Base-by-base conservation (phyloP, 2,329 filamentous ascomycete species). In the Septoria linicola region DNA sequence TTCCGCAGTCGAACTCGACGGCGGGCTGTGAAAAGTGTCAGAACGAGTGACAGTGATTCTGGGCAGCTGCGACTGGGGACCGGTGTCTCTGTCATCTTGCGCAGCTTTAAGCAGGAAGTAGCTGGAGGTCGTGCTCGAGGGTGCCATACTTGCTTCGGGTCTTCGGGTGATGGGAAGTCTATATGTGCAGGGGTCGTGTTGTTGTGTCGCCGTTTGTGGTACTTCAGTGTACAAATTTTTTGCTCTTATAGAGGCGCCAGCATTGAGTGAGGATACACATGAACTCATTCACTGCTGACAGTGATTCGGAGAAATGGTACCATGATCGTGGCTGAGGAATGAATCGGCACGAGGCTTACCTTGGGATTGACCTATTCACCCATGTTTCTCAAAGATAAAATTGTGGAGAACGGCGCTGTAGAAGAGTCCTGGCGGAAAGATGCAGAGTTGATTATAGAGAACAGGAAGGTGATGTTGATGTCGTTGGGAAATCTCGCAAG, bases 11-110 rank as follows among this genome's bases (percentile, higher is more conserved):
- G 49, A 41, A 34, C 25, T 40, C 34, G 54, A 59, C 54, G 43
- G 54, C 51, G 49, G 49, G 51, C 57, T 59, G 51, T 51, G 13
- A 14, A 21, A 20, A 10, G 32, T 16, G 57, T 59, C 49, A 59
- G 57, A 53, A 34, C 4, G 7, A 23, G 21, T 30, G 37, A 6
- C n/a, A 17, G 37, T 20, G 8, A 37, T 31, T 4, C 17, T 40
- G 32, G 27, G 37, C 16, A 25, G 17, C 10, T 42, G 25, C 35
- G 37, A 30, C 19, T 30, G 23, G 2, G 46, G 27, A 17, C 35
- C 46, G 17, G 17, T n/a, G 46, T 32, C 19, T 19, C 27, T 16
- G 19, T 27, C 46, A 30, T 42, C 37, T 16, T 40, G 46, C 23
- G 46, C 46, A 17, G 39, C 19, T 37, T 42, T 14, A 30, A 30